phyloP scores from a whole-genome alignment of 768 basidiomycete species.

The Favolaschia claudopus region DNA sequence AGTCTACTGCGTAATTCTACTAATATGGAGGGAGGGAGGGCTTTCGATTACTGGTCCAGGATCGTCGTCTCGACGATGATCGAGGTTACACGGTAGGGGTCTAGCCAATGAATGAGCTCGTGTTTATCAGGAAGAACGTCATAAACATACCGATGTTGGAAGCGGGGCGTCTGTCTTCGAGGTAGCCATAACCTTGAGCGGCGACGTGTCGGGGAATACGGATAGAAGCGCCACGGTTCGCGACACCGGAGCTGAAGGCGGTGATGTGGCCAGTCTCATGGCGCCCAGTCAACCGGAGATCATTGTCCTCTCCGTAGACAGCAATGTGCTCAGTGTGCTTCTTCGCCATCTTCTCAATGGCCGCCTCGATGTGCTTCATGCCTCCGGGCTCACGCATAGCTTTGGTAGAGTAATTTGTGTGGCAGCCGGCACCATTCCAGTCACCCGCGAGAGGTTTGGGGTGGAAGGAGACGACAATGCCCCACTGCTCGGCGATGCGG shows the following conservation, averaged over 20 bases:
- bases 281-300: conserved; percentile 91
- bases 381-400: conserved; percentile 94
- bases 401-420: conserved; percentile 97
- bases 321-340: conserved; percentile 95
- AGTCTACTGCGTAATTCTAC: conserved; percentile 7
- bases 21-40: too few relatives aligned
- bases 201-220: conserved; percentile 96
- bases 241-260: conserved; percentile 92
- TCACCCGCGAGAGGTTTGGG: conserved; percentile 97
- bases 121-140: conserved; percentile 2
- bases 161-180: conserved; percentile 96
- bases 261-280: conserved; percentile 98
- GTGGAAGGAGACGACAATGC: conserved; percentile 98
- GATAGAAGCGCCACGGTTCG: conserved; percentile 96
- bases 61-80: conserved; percentile 91
- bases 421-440: conserved; percentile 99
- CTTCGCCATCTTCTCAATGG: conserved; percentile 92
- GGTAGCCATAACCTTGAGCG: conserved; percentile 91
- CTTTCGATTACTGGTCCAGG: conserved; percentile 64
- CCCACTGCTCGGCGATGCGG: conserved; percentile 98
- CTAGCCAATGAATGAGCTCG: conserved; percentile 46
- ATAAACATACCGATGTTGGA: conserved; percentile 95
- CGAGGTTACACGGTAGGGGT: conserved; percentile 93
- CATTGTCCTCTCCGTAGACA: conserved; percentile 98
- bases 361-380: conserved; percentile 89